These are phyloP conservation scores for Heterobasidion annosum DNA, from an alignment of 1,284 basidiomycete genomes.

Conservation along the genomic window DNA sequence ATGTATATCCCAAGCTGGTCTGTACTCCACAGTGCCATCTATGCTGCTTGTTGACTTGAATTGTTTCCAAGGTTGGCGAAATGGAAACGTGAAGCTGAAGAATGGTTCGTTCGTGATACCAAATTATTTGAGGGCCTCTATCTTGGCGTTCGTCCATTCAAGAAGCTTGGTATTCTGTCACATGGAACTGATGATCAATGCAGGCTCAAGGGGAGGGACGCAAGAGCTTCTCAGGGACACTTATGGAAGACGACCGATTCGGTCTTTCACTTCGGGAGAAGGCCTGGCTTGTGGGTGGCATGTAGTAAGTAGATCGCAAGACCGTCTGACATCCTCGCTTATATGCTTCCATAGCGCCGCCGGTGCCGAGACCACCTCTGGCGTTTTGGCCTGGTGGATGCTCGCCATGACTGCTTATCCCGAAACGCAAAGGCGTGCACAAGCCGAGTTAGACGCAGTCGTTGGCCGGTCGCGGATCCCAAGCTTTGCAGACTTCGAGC, in stretches of 20 bases:
- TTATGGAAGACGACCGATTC: slow-evolving; percentile 10
- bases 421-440: slow-evolving; percentile 18
- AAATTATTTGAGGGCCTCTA: slow-evolving; percentile 12
- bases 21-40: background rate
- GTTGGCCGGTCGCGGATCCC: slow-evolving; percentile 21
- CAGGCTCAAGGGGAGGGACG: slow-evolving; percentile 11
- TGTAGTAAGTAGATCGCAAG: slow-evolving; percentile 10
- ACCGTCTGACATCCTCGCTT: background rate
- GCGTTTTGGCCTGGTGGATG: slow-evolving; percentile 16
- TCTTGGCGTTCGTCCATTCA: slow-evolving; percentile 6
- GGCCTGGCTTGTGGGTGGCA: slow-evolving; percentile 12
- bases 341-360: slow-evolving; percentile 8
- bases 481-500: slow-evolving; percentile 18
- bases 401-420: slow-evolving; percentile 21
- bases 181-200: background rate
- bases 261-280: slow-evolving; percentile 10
- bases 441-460: slow-evolving; percentile 21
- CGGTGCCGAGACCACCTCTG: slow-evolving; percentile 12
- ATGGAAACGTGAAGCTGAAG: slow-evolving; percentile 11
- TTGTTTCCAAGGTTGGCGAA: slow-evolving; percentile 7
- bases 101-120: slow-evolving; percentile 10
- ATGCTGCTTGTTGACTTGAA: too few relatives aligned
- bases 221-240: slow-evolving; percentile 7
- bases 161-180: slow-evolving; percentile 4
- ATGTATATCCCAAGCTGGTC: slow-evolving; percentile 3